Evolutionary conservation across 768 basidiomycete species (phyloP), one percentile per base, ranked within the genome.

Genomic region (Lentinula sp.): DNA sequence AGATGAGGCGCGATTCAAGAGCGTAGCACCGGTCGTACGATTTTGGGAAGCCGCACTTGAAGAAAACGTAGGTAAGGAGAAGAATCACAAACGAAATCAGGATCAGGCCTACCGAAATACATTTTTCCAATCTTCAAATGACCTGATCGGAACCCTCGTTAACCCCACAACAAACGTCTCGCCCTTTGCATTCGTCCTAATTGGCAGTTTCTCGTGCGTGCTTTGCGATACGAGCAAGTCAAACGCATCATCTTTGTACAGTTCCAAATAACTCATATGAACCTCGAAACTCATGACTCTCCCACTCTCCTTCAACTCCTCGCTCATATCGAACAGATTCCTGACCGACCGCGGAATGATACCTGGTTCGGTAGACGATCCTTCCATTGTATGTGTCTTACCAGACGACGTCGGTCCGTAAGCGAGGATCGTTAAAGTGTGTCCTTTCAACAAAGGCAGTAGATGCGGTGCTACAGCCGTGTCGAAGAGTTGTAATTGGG

Each of bases 301-400:
- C 23, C 55, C 55, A 56, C 39, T 42, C 23, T 42, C 37, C 16
- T 56, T 56, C 5, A 73, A 67, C 48, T 79, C 68, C 21, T 70
- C 54, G 53, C 70, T 79, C 68, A 78, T 79, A 57, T 78, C 76
- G 67, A 87, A 87, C 70, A 90, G 81, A 1, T 79, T 80, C 69
- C 83, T 73, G n/a, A 95, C 85, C 5, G 86, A 85, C 31, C 91
- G 81, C 23, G 91, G 91, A 64, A 95, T 95, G 59, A 95, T 87
- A 0, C 93, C 93, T n/a, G 89, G 90, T 35, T 90, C 80, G 1
- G 77, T 52, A 40, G 73, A 79, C 6, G 80, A 85, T 40, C 93
- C 93, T 74, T 95, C 93, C 91, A 96, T 95, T 0, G 94, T 96
- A 71, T 93, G 85, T 0, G 93, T 95, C 77, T 94, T 95, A 16